Conservation (phyloP, 352 stramenopile genomes). For the Phytopythium litorale region DNA sequence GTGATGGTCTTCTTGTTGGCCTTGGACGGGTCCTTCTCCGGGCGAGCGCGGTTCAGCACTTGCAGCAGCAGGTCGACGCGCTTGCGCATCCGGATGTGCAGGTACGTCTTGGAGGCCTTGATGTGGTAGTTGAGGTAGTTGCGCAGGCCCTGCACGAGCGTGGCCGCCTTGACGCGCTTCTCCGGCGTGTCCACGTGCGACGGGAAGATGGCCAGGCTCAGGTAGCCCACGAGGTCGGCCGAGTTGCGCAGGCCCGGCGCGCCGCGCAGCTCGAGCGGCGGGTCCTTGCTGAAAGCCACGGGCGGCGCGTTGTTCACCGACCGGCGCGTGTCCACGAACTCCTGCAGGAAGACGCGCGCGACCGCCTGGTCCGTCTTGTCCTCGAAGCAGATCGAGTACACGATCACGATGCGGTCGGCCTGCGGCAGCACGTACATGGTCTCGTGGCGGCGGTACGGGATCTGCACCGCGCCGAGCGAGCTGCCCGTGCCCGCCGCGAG, state of each 20-base stretch:
- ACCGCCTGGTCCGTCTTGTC: slow-evolving; percentile 92
- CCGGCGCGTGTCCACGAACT: slow-evolving; percentile 91
- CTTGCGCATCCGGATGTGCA: slow-evolving; percentile 96
- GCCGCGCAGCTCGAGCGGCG: slow-evolving; percentile 81
- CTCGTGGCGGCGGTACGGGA: slow-evolving; percentile 85
- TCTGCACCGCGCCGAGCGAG: slow-evolving; percentile 61
- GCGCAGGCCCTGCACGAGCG: slow-evolving; percentile 84
- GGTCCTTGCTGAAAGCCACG: slow-evolving; percentile 88
- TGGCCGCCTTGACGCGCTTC: slow-evolving; percentile 88
- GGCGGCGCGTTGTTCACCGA: slow-evolving; percentile 94
- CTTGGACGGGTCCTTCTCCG: slow-evolving; percentile 88
- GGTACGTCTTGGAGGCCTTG: slow-evolving; percentile 94
- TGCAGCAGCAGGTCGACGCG: slow-evolving; percentile 90
- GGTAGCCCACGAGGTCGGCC: slow-evolving; percentile 83
- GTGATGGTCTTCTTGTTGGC: slow-evolving; percentile 91
- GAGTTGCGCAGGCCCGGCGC: slow-evolving; percentile 56
- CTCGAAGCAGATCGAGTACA: slow-evolving; percentile 92
- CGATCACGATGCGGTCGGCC: slow-evolving; percentile 87
- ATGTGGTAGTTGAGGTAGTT: slow-evolving; percentile 97
- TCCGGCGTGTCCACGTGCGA: slow-evolving; percentile 85
- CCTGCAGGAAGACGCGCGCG: slow-evolving; percentile 89
- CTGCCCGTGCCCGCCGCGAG: slow-evolving; percentile 56
- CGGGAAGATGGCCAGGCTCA: slow-evolving; percentile 88
- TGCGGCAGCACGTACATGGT: slow-evolving; percentile 85
- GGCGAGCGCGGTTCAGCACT: slow-evolving; percentile 90